Conservation (phyloP, 1,284 basidiomycete species). For the Cystobasidium slooffiae region DNA sequence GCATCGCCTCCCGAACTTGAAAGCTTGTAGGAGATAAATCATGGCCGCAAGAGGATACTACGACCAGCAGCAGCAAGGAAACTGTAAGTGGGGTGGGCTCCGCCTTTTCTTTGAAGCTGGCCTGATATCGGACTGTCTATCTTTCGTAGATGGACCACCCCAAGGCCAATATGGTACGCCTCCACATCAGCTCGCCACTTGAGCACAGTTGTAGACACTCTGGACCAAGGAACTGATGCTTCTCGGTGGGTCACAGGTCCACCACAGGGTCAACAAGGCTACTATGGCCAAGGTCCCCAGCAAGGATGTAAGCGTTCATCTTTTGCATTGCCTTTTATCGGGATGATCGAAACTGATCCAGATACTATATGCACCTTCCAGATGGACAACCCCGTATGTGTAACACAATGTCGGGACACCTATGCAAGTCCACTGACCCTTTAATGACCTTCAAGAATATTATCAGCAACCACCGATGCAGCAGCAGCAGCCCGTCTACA, state of each 20-base stretch:
- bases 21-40: too few species aligned
- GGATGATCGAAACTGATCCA: neutral
- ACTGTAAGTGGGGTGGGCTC: neutral
- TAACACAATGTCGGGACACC: neutral
- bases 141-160: constrained; percentile 20
- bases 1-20: too few species aligned
- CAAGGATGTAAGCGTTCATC: constrained; percentile 22
- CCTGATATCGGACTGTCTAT: neutral
- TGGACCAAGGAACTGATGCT: neutral
- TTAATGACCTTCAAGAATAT: constrained; percentile 19
- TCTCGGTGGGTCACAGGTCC: constrained; percentile 7
- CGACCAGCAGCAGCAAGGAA: constrained; percentile 19
- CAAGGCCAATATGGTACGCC: constrained; percentile 30
- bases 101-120: too few species aligned
- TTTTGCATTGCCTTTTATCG: neutral
- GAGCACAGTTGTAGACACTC: neutral
- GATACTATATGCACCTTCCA: neutral
- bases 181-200: neutral
- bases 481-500: constrained; percentile 36
- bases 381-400: constrained; percentile 27
- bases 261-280: constrained; percentile 28
- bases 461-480: constrained; percentile 39
- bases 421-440: neutral
- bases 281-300: constrained; percentile 39
- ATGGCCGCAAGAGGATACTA: constrained; percentile 34